These are phyloP conservation scores for Zygosaccharomyces pseudobailii DNA, from an alignment of 1,139 yeast genomes.

Conservation along the genomic window DNA sequence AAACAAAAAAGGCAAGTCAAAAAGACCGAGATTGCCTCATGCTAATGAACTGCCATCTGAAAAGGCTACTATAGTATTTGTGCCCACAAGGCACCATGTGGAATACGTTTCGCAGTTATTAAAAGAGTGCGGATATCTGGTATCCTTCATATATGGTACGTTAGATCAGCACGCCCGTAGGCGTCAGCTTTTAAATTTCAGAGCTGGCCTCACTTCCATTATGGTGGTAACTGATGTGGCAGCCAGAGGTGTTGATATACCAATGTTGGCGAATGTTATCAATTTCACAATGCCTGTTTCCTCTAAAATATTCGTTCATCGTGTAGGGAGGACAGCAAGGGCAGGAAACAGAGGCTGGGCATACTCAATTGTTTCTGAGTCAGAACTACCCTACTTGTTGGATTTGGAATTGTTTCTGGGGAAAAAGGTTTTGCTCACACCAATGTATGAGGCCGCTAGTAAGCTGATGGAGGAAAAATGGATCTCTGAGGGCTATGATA, in stretches of 20 bases:
- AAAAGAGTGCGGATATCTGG: slow-evolving; percentile 75
- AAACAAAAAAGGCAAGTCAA: slow-evolving; percentile 38
- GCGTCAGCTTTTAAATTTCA: slow-evolving; percentile 78
- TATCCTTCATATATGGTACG: slow-evolving; percentile 88
- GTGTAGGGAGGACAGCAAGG: slow-evolving; percentile 99
- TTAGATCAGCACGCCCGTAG: slow-evolving; percentile 93
- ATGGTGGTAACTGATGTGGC: slow-evolving; percentile 98
- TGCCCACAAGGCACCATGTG: slow-evolving; percentile 96
- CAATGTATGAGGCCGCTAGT: slow-evolving; percentile 61
- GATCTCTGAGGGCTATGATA: slow-evolving; percentile 37
- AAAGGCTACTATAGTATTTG: slow-evolving; percentile 84
- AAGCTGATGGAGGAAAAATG: slow-evolving; percentile 46
- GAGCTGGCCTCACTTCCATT: slow-evolving; percentile 75
- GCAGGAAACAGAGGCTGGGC: slow-evolving; percentile 99
- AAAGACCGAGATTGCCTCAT: slow-evolving; percentile 60
- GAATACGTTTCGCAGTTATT: slow-evolving; percentile 75
- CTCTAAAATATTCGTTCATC: slow-evolving; percentile 88
- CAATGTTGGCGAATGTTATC: slow-evolving; percentile 88
- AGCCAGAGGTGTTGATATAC: slow-evolving; percentile 99
- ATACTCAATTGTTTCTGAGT: slow-evolving; percentile 77
- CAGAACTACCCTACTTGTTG: slow-evolving; percentile 81
- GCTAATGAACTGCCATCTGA: slow-evolving; percentile 83
- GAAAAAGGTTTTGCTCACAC: slow-evolving; percentile 64
- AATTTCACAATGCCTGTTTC: slow-evolving; percentile 88
- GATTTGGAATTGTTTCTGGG: slow-evolving; percentile 92